Conservation (phyloP, 306 rosid genomes). For the Herpetospermum pedunculosum region DNA sequence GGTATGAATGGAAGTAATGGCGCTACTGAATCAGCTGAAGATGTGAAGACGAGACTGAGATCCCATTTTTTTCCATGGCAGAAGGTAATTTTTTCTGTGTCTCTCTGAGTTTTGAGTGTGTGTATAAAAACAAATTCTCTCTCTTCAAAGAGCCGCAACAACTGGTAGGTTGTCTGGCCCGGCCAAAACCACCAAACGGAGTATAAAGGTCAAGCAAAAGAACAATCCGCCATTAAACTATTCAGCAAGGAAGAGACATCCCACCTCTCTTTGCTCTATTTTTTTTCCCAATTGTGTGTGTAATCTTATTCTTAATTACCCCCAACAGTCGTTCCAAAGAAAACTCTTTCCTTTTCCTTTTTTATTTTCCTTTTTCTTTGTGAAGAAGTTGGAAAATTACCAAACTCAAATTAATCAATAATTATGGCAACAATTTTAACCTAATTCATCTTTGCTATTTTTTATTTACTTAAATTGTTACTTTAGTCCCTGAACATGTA, state of each 20-base stretch:
- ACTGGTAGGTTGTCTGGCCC: constrained; percentile 89
- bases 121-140: constrained; percentile 23
- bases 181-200: constrained; percentile 76
- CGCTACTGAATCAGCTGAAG: constrained; percentile 27
- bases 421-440: background rate
- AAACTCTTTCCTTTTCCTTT: background rate
- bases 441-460: too few relatives aligned
- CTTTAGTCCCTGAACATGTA: too few relatives aligned
- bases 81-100: constrained; percentile 15
- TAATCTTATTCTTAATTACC: too few relatives aligned
- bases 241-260: constrained; percentile 1
- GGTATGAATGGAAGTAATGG: constrained; percentile 21
- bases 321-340: background rate
- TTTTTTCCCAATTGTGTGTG: background rate
- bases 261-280: background rate
- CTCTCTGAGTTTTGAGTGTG: constrained; percentile 1
- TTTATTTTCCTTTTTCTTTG: background rate
- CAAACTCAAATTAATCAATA: background rate
- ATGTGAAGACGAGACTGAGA: constrained; percentile 45
- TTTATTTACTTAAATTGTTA: too few relatives aligned
- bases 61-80: constrained; percentile 58
- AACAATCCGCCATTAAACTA: background rate
- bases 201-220: constrained; percentile 24
- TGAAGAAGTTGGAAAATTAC: background rate
- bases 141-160: constrained; percentile 67